Base-by-base conservation (phyloP, 768 basidiomycete genomes). In the Tulasnella sp. region DNA sequence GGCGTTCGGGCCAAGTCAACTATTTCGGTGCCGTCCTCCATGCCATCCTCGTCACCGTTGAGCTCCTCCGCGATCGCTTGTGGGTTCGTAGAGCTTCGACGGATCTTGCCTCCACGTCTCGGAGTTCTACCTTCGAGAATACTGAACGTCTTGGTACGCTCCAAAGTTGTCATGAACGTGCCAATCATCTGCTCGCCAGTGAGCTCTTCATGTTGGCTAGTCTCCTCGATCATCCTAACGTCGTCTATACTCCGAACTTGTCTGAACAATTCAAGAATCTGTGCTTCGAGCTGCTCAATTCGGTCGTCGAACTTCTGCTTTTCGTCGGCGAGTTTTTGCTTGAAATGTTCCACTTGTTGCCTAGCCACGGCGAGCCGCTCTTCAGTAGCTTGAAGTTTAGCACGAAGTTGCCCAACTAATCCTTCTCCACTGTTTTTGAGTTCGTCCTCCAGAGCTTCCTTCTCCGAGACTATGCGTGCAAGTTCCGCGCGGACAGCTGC, bases 211-310 rank as follows among this genome's bases (percentile, higher is more conserved):
- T 75, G 69, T 6, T 42, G 79, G 46, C 54, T 58, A 22, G 44
- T 80, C 34, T 73, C 72, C 24, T 72, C 50, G 7, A 78, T 31
- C 31, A 42, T 64, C 37, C 31, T 60, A 24, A 64, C 20, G n/a
- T 64, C 77, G 28, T 94, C 86, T 81, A 96, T 91, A 81, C 89
- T 90, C 85, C 92, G 94, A 78, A 99, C 88, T 96, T 98, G 97
- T 83, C 93, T 90, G 88, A 97, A 99, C 24, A 98, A 86, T 84
- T 98, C 96, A 89, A 94, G 91, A 81, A 97, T 97, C 87, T 98
- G 95, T 18, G 93, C 90, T 84, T 98, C 96, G 20, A 97, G 91
- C 85, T 97, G 94, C 4, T 91, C 89, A 80, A 98, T 95, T 83
- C 91, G 91, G 80, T 96, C 94, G 84, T 97, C 94, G 84, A 96